Conservation (phyloP, 2,329 filamentous ascomycete genomes). For the Cladosporium sp. region DNA sequence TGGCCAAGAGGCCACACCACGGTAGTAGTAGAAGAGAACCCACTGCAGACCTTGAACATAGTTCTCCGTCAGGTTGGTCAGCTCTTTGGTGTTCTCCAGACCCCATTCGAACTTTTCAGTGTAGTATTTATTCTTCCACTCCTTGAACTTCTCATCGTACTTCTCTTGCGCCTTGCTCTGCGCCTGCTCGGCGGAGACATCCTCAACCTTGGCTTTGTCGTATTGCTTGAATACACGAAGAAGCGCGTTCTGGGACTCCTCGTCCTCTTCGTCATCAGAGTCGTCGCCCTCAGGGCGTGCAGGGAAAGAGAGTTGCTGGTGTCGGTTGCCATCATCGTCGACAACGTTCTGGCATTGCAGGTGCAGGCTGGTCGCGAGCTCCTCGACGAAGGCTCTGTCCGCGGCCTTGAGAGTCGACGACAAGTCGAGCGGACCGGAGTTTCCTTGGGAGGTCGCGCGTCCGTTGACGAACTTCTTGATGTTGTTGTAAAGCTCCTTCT, state of each 20-base stretch:
- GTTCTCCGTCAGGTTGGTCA: slow-evolving; percentile 84
- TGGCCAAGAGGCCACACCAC: slow-evolving; percentile 94
- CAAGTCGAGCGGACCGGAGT: slow-evolving; percentile 66
- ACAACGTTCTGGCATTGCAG: slow-evolving; percentile 66
- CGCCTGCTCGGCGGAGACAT: slow-evolving; percentile 76
- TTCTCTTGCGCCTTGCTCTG: slow-evolving; percentile 77
- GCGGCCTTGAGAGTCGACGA: slow-evolving; percentile 72
- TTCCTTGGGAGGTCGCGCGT: slow-evolving; percentile 55
- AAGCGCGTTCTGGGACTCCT: slow-evolving; percentile 81
- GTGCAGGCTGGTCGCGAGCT: slow-evolving; percentile 71
- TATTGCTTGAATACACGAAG: slow-evolving; percentile 85
- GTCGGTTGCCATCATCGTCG: slow-evolving; percentile 66
- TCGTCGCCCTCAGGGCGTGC: slow-evolving; percentile 51
- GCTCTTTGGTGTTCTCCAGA: slow-evolving; percentile 74
- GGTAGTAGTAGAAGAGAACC: slow-evolving; percentile 98
- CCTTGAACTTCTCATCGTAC: slow-evolving; percentile 85
- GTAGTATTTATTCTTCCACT: slow-evolving; percentile 97
- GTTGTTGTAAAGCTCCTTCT: slow-evolving; percentile 78
- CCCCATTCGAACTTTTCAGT: slow-evolving; percentile 88
- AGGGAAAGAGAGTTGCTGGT: slow-evolving; percentile 65
- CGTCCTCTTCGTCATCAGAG: slow-evolving; percentile 71
- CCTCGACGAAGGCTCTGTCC: slow-evolving; percentile 91
- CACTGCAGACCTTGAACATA: slow-evolving; percentile 97
- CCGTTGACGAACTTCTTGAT: slow-evolving; percentile 82
- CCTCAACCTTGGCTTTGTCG: slow-evolving; percentile 83